These are phyloP conservation scores for Phaffomyces opuntiae DNA, from an alignment of 805 yeast species.

Conservation along the genomic window DNA sequence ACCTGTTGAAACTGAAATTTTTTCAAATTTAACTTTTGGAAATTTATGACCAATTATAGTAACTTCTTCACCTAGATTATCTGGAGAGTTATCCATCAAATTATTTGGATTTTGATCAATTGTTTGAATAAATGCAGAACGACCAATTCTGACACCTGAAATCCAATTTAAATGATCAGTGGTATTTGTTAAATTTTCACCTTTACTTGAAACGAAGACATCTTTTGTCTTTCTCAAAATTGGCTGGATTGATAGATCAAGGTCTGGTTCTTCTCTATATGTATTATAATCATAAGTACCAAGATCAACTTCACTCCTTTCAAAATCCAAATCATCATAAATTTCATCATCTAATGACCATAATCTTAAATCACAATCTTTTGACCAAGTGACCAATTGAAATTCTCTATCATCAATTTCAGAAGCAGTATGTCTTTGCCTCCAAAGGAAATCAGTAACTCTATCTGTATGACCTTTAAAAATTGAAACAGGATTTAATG, in stretches of 20 bases:
- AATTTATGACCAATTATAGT: constrained; percentile 82
- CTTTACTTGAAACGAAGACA: constrained; percentile 33
- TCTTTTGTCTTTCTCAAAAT: constrained; percentile 32
- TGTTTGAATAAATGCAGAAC: constrained; percentile 23
- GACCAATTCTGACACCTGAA: constrained; percentile 71
- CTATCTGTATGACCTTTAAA: constrained; percentile 83
- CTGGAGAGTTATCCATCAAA: constrained; percentile 33
- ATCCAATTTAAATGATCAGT: constrained; percentile 82
- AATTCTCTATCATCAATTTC: constrained; percentile 66
- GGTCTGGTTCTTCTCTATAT: constrained; percentile 47
- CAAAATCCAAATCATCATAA: constrained; percentile 40
- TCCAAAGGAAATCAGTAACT: constrained; percentile 84
- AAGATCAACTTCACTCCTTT: constrained; percentile 31
- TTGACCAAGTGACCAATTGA: constrained; percentile 91
- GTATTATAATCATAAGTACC: constrained; percentile 38
- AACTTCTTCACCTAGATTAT: constrained; percentile 87
- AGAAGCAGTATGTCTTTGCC: constrained; percentile 48
- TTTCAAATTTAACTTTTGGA: constrained; percentile 80
- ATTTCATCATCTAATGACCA: constrained; percentile 62
- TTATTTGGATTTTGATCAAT: constrained; percentile 28
- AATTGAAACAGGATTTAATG: constrained; percentile 45
- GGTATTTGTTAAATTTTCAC: constrained; percentile 28
- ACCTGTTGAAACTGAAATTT: constrained; percentile 84
- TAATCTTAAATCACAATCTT: constrained; percentile 74
- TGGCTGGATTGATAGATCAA: constrained; percentile 22